phyloP scores from a whole-genome alignment of 192 early-diverging fungal genomes.

The Allomyces javanicus region DNA sequence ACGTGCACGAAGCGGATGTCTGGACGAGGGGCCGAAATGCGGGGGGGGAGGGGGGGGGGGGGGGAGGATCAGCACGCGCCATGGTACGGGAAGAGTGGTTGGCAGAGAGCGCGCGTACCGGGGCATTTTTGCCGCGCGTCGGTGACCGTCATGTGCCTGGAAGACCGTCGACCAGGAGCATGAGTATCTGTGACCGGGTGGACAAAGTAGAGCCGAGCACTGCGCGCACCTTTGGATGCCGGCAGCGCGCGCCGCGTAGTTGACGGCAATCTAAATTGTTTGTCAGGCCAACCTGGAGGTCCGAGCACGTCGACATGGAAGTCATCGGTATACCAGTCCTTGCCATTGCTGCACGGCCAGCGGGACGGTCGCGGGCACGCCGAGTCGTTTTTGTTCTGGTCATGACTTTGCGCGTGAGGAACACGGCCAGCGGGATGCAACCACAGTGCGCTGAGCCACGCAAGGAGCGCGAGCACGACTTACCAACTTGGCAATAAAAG shows the following conservation, averaged over 20 bases:
- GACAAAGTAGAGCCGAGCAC: too few relatives aligned
- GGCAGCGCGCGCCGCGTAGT: conserved; percentile 60
- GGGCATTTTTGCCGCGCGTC: conserved; percentile 31
- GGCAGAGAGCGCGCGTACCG: conserved; percentile 8
- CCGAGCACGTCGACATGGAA: conserved; percentile 6
- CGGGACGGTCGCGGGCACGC: conserved; percentile 41
- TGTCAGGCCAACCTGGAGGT: background rate
- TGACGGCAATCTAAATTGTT: conserved; percentile 22
- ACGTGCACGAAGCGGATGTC: conserved; percentile 62
- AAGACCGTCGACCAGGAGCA: too few relatives aligned
- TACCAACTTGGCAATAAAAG: conserved; percentile 64
- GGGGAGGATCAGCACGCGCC: background rate
- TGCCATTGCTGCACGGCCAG: conserved; percentile 84
- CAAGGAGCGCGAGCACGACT: conserved; percentile 8
- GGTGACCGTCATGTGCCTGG: conserved; percentile 24
- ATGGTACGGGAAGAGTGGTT: background rate
- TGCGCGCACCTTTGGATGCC: conserved; percentile 34
- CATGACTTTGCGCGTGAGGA: conserved; percentile 2
- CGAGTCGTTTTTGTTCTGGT: conserved; percentile 48
- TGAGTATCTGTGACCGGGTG: too few relatives aligned
- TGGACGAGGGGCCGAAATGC: conserved; percentile 18
- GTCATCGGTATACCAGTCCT: conserved; percentile 43
- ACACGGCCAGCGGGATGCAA: too few relatives aligned
- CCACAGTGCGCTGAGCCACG: background rate
- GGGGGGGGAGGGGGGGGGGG: background rate